Conservation (phyloP, 345 rosid species). For the Geranium rotundifolium region DNA sequence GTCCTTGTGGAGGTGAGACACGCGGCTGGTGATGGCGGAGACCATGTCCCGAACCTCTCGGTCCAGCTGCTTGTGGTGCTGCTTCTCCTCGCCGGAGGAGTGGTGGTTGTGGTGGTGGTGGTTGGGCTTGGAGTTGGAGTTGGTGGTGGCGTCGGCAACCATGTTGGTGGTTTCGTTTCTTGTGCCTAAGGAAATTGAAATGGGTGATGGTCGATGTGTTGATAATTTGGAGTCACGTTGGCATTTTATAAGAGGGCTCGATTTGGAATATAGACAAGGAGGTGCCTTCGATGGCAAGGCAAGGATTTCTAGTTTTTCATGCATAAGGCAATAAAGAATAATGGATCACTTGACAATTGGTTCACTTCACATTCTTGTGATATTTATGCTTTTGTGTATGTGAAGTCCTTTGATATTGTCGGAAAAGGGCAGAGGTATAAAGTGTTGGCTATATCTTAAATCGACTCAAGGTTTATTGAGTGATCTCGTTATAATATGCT, state of each 20-base stretch:
- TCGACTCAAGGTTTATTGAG: too few species aligned
- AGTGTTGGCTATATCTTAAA: too few species aligned
- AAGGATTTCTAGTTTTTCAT: slow-evolving; percentile 14
- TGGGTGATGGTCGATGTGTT: neutral
- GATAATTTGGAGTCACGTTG: neutral
- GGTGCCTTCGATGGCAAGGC: slow-evolving; percentile 27
- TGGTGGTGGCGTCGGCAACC: slow-evolving; percentile 5
- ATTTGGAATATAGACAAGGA: slow-evolving; percentile 16
- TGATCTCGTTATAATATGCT: too few species aligned
- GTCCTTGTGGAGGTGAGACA: slow-evolving; percentile 29
- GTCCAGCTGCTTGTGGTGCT: slow-evolving; percentile 20
- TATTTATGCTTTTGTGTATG: too few species aligned
- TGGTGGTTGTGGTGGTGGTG: slow-evolving; percentile 10
- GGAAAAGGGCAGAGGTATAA: too few species aligned
- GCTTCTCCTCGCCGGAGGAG: slow-evolving; percentile 13
- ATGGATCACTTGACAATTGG: slow-evolving; percentile 27
- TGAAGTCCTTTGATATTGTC: too few species aligned
- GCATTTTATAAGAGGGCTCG: neutral
- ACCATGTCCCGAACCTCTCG: slow-evolving; percentile 38
- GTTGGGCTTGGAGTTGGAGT: slow-evolving; percentile 6
- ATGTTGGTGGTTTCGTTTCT: neutral
- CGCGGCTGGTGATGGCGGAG: slow-evolving; percentile 27
- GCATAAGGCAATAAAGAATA: neutral
- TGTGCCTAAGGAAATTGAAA: neutral
- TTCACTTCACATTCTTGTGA: slow-evolving; percentile 6